Evolutionary conservation across 495 filamentous ascomycete species (phyloP).

Genomic region (Parachaetomium inaequale): DNA sequence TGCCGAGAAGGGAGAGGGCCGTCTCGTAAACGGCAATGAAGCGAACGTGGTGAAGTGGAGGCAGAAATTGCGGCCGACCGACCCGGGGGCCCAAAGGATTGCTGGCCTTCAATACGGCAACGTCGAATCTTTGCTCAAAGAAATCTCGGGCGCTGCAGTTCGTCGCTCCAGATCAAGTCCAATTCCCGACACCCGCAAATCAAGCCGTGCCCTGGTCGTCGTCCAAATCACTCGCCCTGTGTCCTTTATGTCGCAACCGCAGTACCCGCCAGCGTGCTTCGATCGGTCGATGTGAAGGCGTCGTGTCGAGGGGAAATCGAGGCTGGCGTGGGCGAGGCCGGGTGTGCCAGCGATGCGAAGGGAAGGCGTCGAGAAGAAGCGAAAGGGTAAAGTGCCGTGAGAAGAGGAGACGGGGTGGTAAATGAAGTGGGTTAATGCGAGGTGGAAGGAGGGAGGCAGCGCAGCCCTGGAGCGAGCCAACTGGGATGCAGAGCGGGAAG

Average conservation of each 20-base stretch:
- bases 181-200: neutral
- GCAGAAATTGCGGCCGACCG: neutral
- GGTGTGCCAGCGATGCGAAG: slow-evolving; percentile 18
- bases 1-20: neutral
- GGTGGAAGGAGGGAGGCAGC: slow-evolving; percentile 29
- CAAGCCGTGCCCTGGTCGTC: neutral
- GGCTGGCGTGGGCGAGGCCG: slow-evolving; percentile 8
- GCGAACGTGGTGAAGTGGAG: slow-evolving; percentile 2
- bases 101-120: neutral
- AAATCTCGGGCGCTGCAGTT: neutral
- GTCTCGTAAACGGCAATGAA: slow-evolving; percentile 8
- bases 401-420: slow-evolving; percentile 24
- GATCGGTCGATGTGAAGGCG: slow-evolving; percentile 15
- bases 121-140: neutral
- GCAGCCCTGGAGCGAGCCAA: slow-evolving; percentile 27
- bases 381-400: slow-evolving; percentile 24
- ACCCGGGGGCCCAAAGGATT: neutral
- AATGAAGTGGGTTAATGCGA: slow-evolving; percentile 24
- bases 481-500: slow-evolving; percentile 10
- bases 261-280: slow-evolving; percentile 25
- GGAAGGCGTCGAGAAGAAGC: slow-evolving; percentile 26
- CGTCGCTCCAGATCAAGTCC: slow-evolving; percentile 4
- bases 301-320: slow-evolving; percentile 19
- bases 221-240: neutral
- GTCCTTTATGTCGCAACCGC: slow-evolving; percentile 16